phyloP scores from a whole-genome alignment of 805 yeast species.

The Yamadazyma endophytica region DNA sequence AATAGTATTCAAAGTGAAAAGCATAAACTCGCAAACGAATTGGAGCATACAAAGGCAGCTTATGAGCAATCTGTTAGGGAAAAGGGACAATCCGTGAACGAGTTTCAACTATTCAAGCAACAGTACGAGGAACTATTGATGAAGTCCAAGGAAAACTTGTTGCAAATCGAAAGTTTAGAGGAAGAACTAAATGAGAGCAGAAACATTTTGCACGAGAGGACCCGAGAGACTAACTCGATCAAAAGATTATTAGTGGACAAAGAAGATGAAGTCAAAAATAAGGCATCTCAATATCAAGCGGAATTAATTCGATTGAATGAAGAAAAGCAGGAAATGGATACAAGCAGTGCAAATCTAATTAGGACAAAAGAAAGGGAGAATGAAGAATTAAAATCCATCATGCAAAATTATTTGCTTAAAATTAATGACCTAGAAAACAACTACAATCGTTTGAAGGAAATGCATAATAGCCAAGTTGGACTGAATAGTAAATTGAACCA shows the following conservation, averaged over 20 bases:
- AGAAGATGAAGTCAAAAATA: conserved; percentile 53
- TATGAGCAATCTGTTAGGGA: conserved; percentile 30
- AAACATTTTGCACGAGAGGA: conserved; percentile 70
- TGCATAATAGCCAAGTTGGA: conserved; percentile 10
- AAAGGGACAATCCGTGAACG: conserved; percentile 34
- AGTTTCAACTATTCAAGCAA: conserved; percentile 44
- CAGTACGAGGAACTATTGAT: conserved; percentile 70
- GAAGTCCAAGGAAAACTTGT: conserved; percentile 61
- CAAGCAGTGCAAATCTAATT: conserved; percentile 39
- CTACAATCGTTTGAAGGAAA: conserved; percentile 21
- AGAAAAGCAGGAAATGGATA: conserved; percentile 59
- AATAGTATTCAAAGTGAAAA: conserved; percentile 41
- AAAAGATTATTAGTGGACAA: conserved; percentile 64
- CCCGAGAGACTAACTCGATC: conserved; percentile 71
- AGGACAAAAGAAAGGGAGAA: conserved; percentile 62
- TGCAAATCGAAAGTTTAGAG: conserved; percentile 61
- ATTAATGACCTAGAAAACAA: conserved; percentile 35
- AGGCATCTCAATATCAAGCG: conserved; percentile 51
- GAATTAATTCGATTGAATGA: conserved; percentile 51
- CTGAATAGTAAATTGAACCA: conserved; percentile 1
- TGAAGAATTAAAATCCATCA: conserved; percentile 48
- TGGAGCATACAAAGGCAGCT: conserved; percentile 37
- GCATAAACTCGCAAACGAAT: conserved; percentile 33
- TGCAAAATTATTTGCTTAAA: conserved; percentile 40
- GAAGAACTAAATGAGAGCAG: conserved; percentile 81